Evolutionary conservation across 2,329 filamentous ascomycete genomes (phyloP).

Genomic region (Cytospora piceicola): DNA sequence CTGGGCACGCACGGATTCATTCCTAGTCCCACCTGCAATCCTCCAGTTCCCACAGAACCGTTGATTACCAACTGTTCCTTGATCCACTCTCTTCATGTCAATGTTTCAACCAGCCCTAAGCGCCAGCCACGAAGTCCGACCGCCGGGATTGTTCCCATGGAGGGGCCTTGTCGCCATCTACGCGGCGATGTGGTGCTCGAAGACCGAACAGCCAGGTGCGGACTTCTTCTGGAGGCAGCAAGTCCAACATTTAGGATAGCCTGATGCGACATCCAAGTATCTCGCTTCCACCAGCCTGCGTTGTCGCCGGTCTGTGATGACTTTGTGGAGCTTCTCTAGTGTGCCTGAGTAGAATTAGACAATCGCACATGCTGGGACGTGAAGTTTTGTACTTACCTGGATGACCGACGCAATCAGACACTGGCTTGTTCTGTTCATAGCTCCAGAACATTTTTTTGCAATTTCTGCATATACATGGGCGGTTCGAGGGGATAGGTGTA

Average conservation of each 20-base stretch:
- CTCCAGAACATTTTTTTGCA: neutral
- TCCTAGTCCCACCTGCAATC: neutral
- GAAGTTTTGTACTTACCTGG: neutral
- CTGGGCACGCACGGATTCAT: no score
- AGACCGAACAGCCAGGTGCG: neutral
- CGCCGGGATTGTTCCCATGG: neutral
- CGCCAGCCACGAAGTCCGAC: no score
- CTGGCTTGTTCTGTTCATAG: neutral
- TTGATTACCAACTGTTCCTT: neutral
- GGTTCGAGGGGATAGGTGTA: neutral
- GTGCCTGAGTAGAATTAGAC: neutral
- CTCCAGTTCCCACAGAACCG: neutral
- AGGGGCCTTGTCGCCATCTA: neutral
- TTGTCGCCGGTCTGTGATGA: neutral
- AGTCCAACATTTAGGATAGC: neutral
- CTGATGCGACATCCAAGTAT: neutral
- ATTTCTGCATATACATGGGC: conserved; percentile 6
- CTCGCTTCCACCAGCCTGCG: neutral
- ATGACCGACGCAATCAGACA: neutral
- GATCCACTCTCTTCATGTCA: neutral
- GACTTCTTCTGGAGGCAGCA: conserved; percentile 3
- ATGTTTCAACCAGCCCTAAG: no score
- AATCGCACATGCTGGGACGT: neutral
- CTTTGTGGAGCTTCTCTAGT: neutral
- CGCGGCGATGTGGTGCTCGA: neutral